Conservation (phyloP, 1,284 basidiomycete genomes). For the Ustanciosporium gigantosporum region DNA sequence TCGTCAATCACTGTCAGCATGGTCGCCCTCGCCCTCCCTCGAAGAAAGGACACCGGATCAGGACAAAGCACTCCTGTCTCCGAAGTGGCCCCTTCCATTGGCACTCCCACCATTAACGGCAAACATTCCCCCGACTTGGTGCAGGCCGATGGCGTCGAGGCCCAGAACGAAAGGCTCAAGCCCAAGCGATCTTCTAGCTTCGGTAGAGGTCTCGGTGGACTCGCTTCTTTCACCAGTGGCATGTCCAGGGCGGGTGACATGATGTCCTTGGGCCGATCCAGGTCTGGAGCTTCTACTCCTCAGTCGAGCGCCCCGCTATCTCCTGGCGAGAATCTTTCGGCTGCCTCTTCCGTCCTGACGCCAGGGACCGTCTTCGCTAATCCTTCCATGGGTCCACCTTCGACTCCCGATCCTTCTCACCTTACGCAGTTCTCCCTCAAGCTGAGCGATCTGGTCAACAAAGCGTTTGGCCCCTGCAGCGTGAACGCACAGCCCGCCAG, state of each 20-base stretch:
- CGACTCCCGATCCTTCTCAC: constrained; percentile 49
- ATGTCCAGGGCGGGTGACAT: constrained; percentile 42
- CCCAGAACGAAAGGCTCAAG: constrained; percentile 20
- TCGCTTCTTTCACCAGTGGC: constrained; percentile 37
- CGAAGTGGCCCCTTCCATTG: constrained; percentile 12
- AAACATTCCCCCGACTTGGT: constrained; percentile 15
- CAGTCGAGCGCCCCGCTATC: constrained; percentile 6
- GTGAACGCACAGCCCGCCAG: constrained; percentile 8
- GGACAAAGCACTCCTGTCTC: constrained; percentile 10
- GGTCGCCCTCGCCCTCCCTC: constrained; percentile 32
- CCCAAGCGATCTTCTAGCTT: constrained; percentile 51
- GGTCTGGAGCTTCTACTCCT: constrained; percentile 30
- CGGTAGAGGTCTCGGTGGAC: constrained; percentile 42
- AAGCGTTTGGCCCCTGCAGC: constrained; percentile 50
- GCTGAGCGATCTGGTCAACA: constrained; percentile 58
- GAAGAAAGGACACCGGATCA: constrained; percentile 22
- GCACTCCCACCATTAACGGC: constrained; percentile 1
- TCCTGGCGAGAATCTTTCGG: constrained; percentile 14
- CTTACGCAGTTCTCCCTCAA: constrained; percentile 53
- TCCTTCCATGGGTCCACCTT: constrained; percentile 30
- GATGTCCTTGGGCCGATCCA: constrained; percentile 27
- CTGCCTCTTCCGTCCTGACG: constrained; percentile 17
- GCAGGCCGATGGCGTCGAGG: constrained; percentile 5
- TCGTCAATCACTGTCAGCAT: constrained; percentile 2
- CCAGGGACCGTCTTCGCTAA: constrained; percentile 2